Base-by-base conservation (phyloP, 169 alveolate genomes). In the Eimeria sp. region DNA sequence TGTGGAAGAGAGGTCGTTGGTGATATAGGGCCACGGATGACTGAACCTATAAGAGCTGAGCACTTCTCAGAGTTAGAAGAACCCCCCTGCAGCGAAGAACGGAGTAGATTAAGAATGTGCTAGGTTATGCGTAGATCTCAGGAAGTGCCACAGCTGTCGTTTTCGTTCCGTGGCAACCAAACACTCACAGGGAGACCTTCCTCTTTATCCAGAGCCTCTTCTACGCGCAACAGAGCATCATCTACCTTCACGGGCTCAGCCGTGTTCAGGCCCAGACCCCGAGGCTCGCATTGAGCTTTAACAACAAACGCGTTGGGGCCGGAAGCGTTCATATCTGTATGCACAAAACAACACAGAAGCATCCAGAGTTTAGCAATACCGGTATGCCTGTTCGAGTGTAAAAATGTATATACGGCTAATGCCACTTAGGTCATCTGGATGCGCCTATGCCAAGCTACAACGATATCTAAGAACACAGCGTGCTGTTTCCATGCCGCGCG, bases 231-330 rank as follows among this genome's bases (percentile, higher is more conserved):
- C 13, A 83, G 5, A 5, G 76, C 75, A 4, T 57, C 75, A 18
- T 30, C 61, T 9, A 83, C 75, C 75, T 51, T 57, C 54, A 83
- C 54, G 10, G 54, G 13, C 27, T 83, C 91, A n/a, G 54, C 5
- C 6, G 91, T 83, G 76, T 83, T 83, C 27, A 83, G 51, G 34
- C 91, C 91, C 91, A 83, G 25, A 20, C 91, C 76, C n/a, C 63
- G 61, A 7, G 91, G 91, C 57, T 83, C 91, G 75, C 76, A 54
- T 22, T 83, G 91, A 27, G 91, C 91, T 27, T 83, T 83, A 5
- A 83, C 91, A 57, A 30, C 54, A 49, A 83, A 83, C 1, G 91
- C n/a, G 11, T 49, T 27, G 34, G 14, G 91, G 75, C 45, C 22
- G 16, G 43, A 30, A 57, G 34, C 6, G 91, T 57, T 51, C 57